A percentile compares a stretch with the other conserved stretches of the same genome.
phyloP scores from a whole-genome alignment of 2,329 filamentous ascomycete species.

The Verticillium nonalfalfae region DNA sequence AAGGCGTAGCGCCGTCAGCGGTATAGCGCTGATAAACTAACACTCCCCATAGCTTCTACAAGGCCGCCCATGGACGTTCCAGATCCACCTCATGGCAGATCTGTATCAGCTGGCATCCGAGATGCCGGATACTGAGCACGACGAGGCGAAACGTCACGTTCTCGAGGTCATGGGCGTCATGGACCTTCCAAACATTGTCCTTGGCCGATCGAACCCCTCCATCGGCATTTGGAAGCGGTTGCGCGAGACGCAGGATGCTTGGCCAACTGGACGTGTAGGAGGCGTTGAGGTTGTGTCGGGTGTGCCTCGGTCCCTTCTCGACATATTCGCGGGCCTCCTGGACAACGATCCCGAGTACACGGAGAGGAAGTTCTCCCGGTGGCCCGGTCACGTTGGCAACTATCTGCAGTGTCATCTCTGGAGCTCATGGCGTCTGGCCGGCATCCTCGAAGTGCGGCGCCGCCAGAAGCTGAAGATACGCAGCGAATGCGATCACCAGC shows the following conservation, averaged over 20 bases:
- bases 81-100: slow-evolving; percentile 9
- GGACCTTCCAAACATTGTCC: slow-evolving; percentile 9
- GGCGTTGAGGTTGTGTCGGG: slow-evolving; percentile 22
- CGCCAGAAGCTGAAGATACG: neutral
- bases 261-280: slow-evolving; percentile 3
- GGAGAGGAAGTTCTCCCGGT: slow-evolving; percentile 13
- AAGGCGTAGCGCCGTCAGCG: neutral
- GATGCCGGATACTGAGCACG: neutral
- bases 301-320: slow-evolving; percentile 17
- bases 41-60: slow-evolving; percentile 2
- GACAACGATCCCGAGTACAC: slow-evolving; percentile 4
- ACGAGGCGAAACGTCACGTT: slow-evolving; percentile 2
- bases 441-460: slow-evolving; percentile 15
- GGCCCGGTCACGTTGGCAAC: slow-evolving; percentile 18
- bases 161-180: slow-evolving; percentile 12
- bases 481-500: neutral
- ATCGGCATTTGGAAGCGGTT: slow-evolving; percentile 10
- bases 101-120: slow-evolving; percentile 5
- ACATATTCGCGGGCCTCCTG: slow-evolving; percentile 15
- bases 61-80: slow-evolving; percentile 7
- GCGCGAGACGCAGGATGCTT: slow-evolving; percentile 7
- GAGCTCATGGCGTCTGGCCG: slow-evolving; percentile 19
- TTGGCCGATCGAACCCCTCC: slow-evolving; percentile 6
- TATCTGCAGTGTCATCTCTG: slow-evolving; percentile 19
- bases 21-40: neutral